A percentile compares a stretch with the other conserved stretches of the same genome.
phyloP scores from a whole-genome alignment of 2,329 filamentous ascomycete species.

The Xylariales sp. region DNA sequence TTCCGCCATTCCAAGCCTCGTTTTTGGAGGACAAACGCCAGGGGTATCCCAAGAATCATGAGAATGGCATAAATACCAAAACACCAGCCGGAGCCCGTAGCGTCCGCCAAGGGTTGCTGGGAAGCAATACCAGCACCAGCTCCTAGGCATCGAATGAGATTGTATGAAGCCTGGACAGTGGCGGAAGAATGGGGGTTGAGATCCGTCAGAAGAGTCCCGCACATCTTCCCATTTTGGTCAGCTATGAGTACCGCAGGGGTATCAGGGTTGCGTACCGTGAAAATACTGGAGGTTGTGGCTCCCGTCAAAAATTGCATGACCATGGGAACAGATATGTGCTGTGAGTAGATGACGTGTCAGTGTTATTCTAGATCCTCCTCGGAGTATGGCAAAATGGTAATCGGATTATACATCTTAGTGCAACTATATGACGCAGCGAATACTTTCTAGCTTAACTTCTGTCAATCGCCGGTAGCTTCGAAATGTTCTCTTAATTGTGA shows the following conservation, averaged over 20 bases:
- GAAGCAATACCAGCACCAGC: neutral
- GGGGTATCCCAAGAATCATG: neutral
- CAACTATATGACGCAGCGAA: no score
- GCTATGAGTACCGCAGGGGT: neutral
- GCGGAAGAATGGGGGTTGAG: slow-evolving; percentile 19
- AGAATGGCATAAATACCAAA: neutral
- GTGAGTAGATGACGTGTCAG: no score
- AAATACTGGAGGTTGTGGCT: slow-evolving; percentile 11
- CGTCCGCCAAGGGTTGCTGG: neutral
- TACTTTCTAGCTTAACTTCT: no score
- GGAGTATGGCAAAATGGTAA: no score
- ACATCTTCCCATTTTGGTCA: slow-evolving; percentile 3
- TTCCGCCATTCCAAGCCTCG: neutral
- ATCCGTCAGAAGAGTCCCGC: slow-evolving; percentile 21
- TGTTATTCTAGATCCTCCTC: no score
- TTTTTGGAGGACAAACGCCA: neutral
- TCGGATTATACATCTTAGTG: no score
- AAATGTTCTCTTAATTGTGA: no score
- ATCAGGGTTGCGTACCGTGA: slow-evolving; percentile 10
- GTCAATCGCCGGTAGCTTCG: no score
- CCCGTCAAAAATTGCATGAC: slow-evolving; percentile 14
- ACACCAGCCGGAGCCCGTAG: neutral
- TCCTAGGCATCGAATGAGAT: slow-evolving; percentile 18
- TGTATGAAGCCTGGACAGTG: slow-evolving; percentile 22
- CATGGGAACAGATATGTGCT: slow-evolving; percentile 12